Evolutionary conservation across 2,329 filamentous ascomycete species (phyloP).

Genomic region (Colletotrichum nymphaeae): DNA sequence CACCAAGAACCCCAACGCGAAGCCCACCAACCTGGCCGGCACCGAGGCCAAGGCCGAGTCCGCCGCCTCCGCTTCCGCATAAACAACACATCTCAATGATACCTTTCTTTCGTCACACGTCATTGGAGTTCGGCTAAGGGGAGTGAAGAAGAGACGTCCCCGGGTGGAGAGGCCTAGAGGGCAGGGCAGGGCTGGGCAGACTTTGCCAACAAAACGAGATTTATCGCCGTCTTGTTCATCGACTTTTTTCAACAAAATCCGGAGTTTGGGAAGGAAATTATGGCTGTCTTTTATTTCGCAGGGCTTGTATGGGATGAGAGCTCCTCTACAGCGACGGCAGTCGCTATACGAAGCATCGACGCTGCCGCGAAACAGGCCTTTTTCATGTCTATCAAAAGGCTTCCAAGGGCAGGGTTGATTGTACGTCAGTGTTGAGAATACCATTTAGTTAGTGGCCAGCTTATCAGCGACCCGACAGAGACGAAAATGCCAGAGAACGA

Average conservation of each 20-base stretch:
- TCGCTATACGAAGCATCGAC: constrained; percentile 2
- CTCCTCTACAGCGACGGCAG: neutral
- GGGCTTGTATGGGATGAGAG: constrained; percentile 19
- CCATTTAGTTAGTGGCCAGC: constrained; percentile 26
- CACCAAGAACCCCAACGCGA: constrained; percentile 84
- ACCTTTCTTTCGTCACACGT: constrained; percentile 1
- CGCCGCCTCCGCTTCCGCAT: constrained; percentile 35
- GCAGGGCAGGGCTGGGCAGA: neutral
- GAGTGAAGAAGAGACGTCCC: neutral
- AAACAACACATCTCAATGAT: neutral
- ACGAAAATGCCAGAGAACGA: constrained; percentile 17
- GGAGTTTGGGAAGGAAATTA: constrained; percentile 28
- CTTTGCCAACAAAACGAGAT: neutral
- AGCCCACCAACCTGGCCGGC: constrained; percentile 80
- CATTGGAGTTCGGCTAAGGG: constrained; percentile 18
- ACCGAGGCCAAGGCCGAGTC: constrained; percentile 70
- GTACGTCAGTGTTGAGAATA: constrained; percentile 34
- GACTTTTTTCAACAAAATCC: constrained; percentile 17
- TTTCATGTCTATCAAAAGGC: neutral
- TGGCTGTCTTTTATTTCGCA: neutral
- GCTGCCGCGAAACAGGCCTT: constrained; percentile 20
- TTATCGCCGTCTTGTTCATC: neutral
- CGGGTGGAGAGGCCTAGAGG: neutral
- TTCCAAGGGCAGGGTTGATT: constrained; percentile 9
- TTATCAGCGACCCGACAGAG: constrained; percentile 25